These are phyloP conservation scores for Boletus pseudo-olivaceus DNA, from an alignment of 768 basidiomycete genomes.

Conservation along the genomic window DNA sequence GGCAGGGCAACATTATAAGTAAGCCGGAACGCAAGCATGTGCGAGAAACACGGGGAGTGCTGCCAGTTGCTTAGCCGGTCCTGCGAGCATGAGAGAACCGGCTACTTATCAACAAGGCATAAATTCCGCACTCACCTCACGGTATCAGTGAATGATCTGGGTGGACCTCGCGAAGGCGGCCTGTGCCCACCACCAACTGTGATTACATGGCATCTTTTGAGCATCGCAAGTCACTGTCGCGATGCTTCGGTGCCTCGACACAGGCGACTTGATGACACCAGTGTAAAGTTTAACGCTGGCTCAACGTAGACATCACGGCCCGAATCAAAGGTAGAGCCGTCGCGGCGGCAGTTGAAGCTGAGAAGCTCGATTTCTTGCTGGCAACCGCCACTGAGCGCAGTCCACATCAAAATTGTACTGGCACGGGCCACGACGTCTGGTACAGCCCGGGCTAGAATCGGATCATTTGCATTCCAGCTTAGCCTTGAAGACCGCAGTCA, in stretches of 20 bases:
- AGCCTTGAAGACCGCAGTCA: background rate
- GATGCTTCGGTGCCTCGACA: background rate
- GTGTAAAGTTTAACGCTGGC: background rate
- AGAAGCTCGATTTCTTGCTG: background rate
- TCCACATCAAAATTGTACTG: background rate
- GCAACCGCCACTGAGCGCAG: background rate
- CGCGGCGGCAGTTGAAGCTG: background rate
- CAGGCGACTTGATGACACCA: slow-evolving; percentile 2
- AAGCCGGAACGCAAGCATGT: background rate
- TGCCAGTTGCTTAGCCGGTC: background rate
- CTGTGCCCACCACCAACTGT: background rate
- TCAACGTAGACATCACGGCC: too few species aligned
- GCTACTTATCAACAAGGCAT: background rate
- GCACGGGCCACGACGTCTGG: background rate
- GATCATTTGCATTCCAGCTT: background rate
- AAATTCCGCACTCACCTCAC: background rate
- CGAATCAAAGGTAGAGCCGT: background rate
- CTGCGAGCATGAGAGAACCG: background rate
- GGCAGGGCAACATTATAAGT: background rate
- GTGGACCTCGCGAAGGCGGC: background rate
- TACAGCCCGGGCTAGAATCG: background rate
- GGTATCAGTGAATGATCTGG: background rate
- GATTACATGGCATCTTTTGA: background rate
- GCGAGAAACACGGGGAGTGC: background rate
- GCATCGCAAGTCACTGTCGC: background rate